phyloP scores from a whole-genome alignment of 495 filamentous ascomycete genomes.

The Annulohypoxylon stygium region DNA sequence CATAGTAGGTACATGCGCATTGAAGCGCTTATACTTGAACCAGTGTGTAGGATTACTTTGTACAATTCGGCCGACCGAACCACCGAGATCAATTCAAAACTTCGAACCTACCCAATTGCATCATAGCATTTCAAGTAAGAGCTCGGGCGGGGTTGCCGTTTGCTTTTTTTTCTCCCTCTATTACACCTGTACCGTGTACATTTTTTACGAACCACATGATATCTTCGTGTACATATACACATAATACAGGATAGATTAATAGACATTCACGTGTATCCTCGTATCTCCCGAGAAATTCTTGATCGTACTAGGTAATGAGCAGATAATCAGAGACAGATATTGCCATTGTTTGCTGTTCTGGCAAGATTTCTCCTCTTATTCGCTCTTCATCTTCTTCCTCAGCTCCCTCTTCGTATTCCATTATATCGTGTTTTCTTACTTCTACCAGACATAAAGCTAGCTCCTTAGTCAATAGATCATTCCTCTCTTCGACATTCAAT shows the following conservation, averaged over 20 bases:
- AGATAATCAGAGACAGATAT: conserved; percentile 16
- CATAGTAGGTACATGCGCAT: not conserved
- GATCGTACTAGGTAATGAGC: conserved; percentile 5
- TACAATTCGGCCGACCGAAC: conserved; percentile 45
- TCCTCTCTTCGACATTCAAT: not conserved
- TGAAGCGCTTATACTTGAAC: too few relatives aligned
- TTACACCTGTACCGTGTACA: not conserved
- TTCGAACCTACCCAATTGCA: conserved; percentile 39
- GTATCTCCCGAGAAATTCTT: conserved; percentile 6
- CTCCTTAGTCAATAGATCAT: not conserved
- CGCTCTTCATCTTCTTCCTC: not conserved
- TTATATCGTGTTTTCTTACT: not conserved
- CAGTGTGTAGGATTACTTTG: too few relatives aligned
- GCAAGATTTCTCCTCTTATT: conserved; percentile 19
- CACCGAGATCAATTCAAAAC: conserved; percentile 32
- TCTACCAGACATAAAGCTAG: not conserved
- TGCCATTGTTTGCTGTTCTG: conserved; percentile 20
- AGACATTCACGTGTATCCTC: conserved; percentile 7
- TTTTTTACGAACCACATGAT: conserved; percentile 27
- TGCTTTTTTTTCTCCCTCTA: conserved; percentile 5
- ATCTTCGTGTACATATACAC: conserved; percentile 9
- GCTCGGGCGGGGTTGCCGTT: conserved; percentile 34
- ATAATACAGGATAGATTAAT: not conserved
- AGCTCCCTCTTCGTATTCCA: not conserved
- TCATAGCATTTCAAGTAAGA: conserved; percentile 37